phyloP scores from a whole-genome alignment of 192 early-diverging fungal genomes.

The Backusella luteola region DNA sequence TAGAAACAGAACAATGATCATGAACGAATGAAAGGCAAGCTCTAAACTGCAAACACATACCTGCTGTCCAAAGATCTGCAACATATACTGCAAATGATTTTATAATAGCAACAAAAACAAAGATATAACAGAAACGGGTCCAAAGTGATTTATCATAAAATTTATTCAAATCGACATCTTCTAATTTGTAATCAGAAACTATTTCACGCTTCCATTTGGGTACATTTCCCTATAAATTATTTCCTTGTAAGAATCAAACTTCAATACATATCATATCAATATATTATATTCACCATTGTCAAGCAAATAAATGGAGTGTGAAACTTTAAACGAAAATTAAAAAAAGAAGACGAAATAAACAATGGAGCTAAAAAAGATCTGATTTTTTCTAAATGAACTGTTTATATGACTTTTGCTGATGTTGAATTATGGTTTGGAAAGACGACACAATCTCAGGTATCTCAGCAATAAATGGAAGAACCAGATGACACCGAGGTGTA shows the following conservation, averaged over 20 bases:
- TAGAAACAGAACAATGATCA: background rate
- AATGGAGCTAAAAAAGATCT: too few species aligned
- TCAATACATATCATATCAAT: background rate
- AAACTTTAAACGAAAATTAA: too few species aligned
- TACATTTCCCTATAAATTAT: background rate
- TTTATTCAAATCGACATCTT: background rate
- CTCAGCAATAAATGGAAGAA: too few species aligned
- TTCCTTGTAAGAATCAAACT: background rate
- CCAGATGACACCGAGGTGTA: too few species aligned
- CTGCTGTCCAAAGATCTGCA: background rate
- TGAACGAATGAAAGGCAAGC: background rate
- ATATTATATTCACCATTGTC: background rate
- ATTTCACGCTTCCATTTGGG: background rate
- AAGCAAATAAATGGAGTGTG: background rate
- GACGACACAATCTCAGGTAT: too few species aligned
- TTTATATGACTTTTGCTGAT: too few species aligned
- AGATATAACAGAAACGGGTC: background rate
- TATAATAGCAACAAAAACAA: background rate
- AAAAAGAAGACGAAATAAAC: too few species aligned
- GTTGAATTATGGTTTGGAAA: too few species aligned
- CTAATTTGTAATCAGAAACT: background rate
- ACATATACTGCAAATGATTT: background rate
- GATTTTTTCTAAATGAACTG: too few species aligned
- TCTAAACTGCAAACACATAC: background rate
- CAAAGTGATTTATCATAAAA: background rate